These are phyloP conservation scores for Leccinum pachyderme DNA, from an alignment of 1,284 basidiomycete species.

Conservation along the genomic window DNA sequence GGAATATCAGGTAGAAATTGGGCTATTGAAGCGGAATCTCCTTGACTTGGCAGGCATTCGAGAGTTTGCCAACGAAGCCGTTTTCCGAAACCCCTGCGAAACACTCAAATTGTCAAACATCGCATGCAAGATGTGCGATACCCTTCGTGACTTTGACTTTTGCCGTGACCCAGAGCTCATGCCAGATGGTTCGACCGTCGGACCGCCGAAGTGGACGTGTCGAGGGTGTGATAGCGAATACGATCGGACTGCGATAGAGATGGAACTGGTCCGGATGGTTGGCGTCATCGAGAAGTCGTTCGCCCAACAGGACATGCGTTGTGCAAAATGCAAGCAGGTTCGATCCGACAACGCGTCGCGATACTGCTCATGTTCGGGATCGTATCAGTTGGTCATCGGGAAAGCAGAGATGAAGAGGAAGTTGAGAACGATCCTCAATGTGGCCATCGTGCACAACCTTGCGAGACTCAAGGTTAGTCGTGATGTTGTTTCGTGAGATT, in stretches of 20 bases:
- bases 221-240: slow-evolving; percentile 81
- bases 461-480: slow-evolving; percentile 59
- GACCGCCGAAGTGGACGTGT: slow-evolving; percentile 62
- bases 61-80: slow-evolving; percentile 84
- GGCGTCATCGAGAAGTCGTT: slow-evolving; percentile 72
- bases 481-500: not conserved
- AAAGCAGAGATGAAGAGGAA: slow-evolving; percentile 69
- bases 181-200: slow-evolving; percentile 50
- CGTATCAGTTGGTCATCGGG: slow-evolving; percentile 69
- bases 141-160: slow-evolving; percentile 89
- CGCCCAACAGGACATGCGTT: slow-evolving; percentile 87
- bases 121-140: slow-evolving; percentile 89
- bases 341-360: slow-evolving; percentile 84
- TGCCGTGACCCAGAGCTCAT: slow-evolving; percentile 90
- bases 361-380: slow-evolving; percentile 87
- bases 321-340: slow-evolving; percentile 85
- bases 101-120: slow-evolving; percentile 86
- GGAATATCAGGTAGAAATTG: slow-evolving; percentile 83
- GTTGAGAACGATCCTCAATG: slow-evolving; percentile 78
- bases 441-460: slow-evolving; percentile 72
- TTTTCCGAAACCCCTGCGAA: slow-evolving; percentile 92
- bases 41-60: slow-evolving; percentile 87
- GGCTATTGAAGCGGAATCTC: slow-evolving; percentile 85
- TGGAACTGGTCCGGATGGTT: slow-evolving; percentile 79
- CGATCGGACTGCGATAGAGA: slow-evolving; percentile 84